A percentile compares a stretch with the other conserved stretches of the same genome.
phyloP scores from a whole-genome alignment of 805 yeast species.

The Kuraishia ogatae region DNA sequence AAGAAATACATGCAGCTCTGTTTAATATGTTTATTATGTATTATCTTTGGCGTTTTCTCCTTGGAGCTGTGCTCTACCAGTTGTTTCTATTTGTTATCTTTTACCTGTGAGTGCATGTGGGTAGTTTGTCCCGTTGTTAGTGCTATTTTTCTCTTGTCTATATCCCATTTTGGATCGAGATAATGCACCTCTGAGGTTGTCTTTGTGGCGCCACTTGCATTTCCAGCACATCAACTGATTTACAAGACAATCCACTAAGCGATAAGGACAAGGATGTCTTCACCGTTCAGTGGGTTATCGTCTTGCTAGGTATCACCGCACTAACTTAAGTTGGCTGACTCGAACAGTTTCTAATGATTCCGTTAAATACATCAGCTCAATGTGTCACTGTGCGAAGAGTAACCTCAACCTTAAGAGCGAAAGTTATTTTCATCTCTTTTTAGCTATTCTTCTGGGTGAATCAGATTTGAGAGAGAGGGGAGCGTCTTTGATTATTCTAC shows the following conservation, averaged over 20 bases:
- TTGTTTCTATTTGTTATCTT: no score
- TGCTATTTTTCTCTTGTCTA: no score
- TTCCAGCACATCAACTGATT: no score
- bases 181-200: no score
- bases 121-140: no score
- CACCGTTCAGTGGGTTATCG: not conserved
- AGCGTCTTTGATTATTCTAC: not conserved
- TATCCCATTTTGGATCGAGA: no score
- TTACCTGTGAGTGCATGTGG: no score
- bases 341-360: slow-evolving; percentile 3
- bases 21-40: no score
- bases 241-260: not conserved
- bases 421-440: not conserved
- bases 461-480: not conserved
- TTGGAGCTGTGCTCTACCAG: no score
- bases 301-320: slow-evolving; percentile 8
- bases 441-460: not conserved
- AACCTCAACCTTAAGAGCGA: not conserved
- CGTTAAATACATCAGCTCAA: slow-evolving; percentile 1
- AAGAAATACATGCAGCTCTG: no score
- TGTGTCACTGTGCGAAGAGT: slow-evolving; percentile 2
- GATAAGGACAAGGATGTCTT: not conserved
- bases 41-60: no score
- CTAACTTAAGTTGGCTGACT: slow-evolving; percentile 20
- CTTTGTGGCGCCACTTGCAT: no score